Evolutionary conservation across 2,329 filamentous ascomycete genomes (phyloP).

Genomic region (Scopulariopsis brevicaulis): DNA sequence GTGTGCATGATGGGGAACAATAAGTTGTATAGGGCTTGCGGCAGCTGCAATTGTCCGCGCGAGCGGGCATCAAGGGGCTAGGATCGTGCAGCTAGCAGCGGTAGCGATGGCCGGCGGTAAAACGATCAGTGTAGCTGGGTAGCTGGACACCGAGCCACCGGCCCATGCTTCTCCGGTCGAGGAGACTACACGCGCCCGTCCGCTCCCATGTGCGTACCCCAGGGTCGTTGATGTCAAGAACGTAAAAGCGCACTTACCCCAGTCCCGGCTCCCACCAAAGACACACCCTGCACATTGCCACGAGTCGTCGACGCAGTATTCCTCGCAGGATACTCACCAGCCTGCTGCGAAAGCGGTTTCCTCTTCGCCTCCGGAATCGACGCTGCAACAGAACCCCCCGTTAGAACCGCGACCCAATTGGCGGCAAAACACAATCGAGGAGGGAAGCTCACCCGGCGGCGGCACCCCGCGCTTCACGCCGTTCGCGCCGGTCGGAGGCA

Average conservation of each 20-base stretch:
- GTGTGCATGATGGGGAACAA: not conserved
- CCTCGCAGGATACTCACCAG: conserved; percentile 35
- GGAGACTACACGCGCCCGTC: too few relatives aligned
- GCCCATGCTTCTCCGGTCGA: too few relatives aligned
- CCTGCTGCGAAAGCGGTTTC: conserved; percentile 44
- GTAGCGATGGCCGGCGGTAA: too few relatives aligned
- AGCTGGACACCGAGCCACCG: too few relatives aligned
- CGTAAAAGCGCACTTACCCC: conserved; percentile 5
- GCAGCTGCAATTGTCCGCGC: not conserved
- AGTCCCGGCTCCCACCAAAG: conserved; percentile 7
- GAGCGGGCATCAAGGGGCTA: too few relatives aligned
- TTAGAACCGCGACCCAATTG: not conserved
- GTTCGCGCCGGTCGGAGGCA: conserved; percentile 21
- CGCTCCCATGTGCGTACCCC: not conserved
- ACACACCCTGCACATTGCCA: conserved; percentile 28
- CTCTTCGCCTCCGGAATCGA: conserved; percentile 34
- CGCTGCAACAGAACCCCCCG: not conserved
- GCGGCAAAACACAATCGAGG: conserved; percentile 5
- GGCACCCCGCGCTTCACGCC: conserved; percentile 40
- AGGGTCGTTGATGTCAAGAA: not conserved
- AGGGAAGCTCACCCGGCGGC: conserved; percentile 25
- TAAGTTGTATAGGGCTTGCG: not conserved
- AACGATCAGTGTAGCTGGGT: too few relatives aligned
- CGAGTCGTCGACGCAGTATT: conserved; percentile 23
- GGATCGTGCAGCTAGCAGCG: too few relatives aligned